A percentile compares a stretch with the other conserved stretches of the same genome.
Evolutionary conservation across 441 rosid species (phyloP).

Genomic region (Jatropha podagrica): DNA sequence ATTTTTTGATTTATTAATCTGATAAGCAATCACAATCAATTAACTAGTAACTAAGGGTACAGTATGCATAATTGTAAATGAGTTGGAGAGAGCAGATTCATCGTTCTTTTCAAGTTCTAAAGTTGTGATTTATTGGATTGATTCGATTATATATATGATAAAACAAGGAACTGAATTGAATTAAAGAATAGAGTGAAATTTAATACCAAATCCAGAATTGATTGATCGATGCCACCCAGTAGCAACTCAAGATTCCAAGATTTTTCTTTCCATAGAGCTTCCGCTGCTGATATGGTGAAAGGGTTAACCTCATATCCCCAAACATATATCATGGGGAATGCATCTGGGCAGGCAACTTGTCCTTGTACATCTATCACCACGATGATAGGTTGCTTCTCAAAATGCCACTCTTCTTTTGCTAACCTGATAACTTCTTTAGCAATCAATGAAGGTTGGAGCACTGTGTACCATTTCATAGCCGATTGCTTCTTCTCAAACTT

Average conservation of each 20-base stretch:
- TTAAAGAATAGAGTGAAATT: slow-evolving; percentile 25
- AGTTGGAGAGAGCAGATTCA: no score
- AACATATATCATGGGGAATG: slow-evolving; percentile 82
- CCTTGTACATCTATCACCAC: slow-evolving; percentile 73
- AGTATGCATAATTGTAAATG: neutral
- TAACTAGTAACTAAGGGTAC: no score
- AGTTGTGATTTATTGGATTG: no score
- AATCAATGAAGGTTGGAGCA: slow-evolving; percentile 50
- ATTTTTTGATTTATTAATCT: slow-evolving; percentile 48
- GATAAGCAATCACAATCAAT: slow-evolving; percentile 12
- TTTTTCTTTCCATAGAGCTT: slow-evolving; percentile 59
- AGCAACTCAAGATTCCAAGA: slow-evolving; percentile 60
- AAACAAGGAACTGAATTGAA: neutral
- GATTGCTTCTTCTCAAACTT: slow-evolving; percentile 41
- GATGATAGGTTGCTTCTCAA: slow-evolving; percentile 58
- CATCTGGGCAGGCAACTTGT: slow-evolving; percentile 61
- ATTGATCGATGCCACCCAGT: slow-evolving; percentile 46
- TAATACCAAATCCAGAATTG: slow-evolving; percentile 45
- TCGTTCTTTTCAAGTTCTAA: no score
- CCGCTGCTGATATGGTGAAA: slow-evolving; percentile 55
- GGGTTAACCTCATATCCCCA: slow-evolving; percentile 74
- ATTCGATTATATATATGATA: no score
- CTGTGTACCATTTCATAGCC: slow-evolving; percentile 66
- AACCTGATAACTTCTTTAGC: slow-evolving; percentile 50
- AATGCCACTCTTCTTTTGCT: slow-evolving; percentile 57